A percentile compares a stretch with the other conserved stretches of the same genome.
These are phyloP conservation scores for Acmispon strigosus DNA, from an alignment of 306 rosid species.

Conservation along the genomic window DNA sequence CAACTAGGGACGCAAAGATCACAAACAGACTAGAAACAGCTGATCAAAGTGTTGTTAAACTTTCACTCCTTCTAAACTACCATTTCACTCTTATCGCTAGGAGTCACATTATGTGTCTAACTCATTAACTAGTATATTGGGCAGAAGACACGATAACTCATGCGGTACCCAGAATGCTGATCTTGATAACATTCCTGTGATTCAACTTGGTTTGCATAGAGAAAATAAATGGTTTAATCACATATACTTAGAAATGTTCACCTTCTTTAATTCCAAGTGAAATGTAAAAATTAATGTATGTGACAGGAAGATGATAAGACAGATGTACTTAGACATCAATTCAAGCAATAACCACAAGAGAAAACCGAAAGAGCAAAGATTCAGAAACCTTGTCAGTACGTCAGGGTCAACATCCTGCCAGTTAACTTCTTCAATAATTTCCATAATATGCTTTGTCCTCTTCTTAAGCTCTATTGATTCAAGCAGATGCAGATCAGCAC, in stretches of 20 bases:
- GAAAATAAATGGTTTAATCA: neutral
- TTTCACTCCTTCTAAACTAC: neutral
- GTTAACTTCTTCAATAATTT: conserved; percentile 71
- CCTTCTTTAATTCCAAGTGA: neutral
- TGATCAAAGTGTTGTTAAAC: conserved; percentile 10
- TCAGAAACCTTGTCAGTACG: conserved; percentile 65
- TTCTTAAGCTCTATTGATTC: conserved; percentile 79
- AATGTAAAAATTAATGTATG: neutral
- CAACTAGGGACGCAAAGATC: neutral
- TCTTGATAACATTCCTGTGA: neutral
- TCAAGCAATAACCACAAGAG: neutral
- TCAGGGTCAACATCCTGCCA: conserved; percentile 89
- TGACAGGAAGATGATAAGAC: neutral
- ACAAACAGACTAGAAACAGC: neutral
- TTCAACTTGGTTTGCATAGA: neutral
- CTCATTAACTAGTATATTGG: neutral
- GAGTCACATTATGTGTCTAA: neutral
- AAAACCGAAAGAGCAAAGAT: conserved; percentile 16
- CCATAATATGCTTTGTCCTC: conserved; percentile 81
- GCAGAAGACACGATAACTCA: neutral
- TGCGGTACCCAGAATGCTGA: neutral
- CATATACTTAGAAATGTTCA: neutral
- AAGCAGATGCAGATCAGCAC: conserved; percentile 87
- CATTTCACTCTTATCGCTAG: neutral
- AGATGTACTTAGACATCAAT: too few species aligned